phyloP scores from a whole-genome alignment of 2,329 filamentous ascomycete genomes.

The Arthrobotrys pseudoclavata region DNA sequence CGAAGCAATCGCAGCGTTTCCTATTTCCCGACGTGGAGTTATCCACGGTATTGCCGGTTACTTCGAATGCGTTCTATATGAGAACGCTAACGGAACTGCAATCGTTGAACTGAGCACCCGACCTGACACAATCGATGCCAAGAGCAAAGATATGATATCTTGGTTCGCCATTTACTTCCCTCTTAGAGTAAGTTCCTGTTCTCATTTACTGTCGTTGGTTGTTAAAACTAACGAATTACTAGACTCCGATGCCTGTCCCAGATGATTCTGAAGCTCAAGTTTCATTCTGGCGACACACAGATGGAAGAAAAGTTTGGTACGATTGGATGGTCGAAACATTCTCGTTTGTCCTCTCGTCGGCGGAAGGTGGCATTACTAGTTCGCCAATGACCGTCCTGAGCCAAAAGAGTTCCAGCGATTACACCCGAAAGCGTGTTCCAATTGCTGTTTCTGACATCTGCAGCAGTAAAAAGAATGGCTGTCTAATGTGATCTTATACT shows the following conservation, averaged over 20 bases:
- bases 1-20: constrained; percentile 82
- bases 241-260: constrained; percentile 88
- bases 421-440: constrained; percentile 48
- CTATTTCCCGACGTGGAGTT: constrained; percentile 81
- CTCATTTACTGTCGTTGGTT: neutral
- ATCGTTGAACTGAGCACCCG: constrained; percentile 91
- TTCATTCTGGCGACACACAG: constrained; percentile 95
- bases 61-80: constrained; percentile 95
- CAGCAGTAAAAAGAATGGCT: constrained; percentile 64
- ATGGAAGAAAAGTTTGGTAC: constrained; percentile 97
- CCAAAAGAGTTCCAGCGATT: neutral
- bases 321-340: constrained; percentile 95
- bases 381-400: constrained; percentile 5
- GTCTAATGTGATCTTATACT: constrained; percentile 61
- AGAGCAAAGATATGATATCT: constrained; percentile 98
- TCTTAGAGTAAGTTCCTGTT: constrained; percentile 77
- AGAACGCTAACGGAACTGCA: constrained; percentile 66
- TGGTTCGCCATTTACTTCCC: constrained; percentile 99
- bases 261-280: constrained; percentile 87
- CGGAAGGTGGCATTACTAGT: neutral
- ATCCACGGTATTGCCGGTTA: constrained; percentile 94
- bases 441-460: constrained; percentile 63
- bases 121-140: constrained; percentile 88
- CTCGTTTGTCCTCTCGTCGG: constrained; percentile 24
- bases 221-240: constrained; percentile 29